These are phyloP conservation scores for Exophiala viscosa DNA, from an alignment of 2,329 filamentous ascomycete genomes.

Conservation along the genomic window DNA sequence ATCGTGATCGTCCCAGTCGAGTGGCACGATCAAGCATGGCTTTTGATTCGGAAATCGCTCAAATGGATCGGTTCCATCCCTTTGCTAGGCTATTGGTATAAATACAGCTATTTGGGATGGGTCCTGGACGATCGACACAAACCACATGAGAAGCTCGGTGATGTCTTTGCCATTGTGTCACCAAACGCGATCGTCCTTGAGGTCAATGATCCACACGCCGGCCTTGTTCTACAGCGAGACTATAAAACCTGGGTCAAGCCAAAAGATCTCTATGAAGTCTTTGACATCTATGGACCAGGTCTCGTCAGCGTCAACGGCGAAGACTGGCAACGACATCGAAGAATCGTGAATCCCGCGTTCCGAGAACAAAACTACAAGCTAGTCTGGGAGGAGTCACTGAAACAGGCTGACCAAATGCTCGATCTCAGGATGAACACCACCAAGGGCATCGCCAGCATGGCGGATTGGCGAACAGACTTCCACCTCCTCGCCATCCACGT, in stretches of 20 bases:
- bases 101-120: conserved; percentile 2
- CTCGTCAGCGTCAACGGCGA: conserved; percentile 3
- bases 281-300: neutral
- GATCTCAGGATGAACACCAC: neutral
- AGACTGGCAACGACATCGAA: conserved; percentile 41
- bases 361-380: conserved; percentile 40
- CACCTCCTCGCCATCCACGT: conserved; percentile 24
- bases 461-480: conserved; percentile 21
- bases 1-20: conserved; percentile 2
- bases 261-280: neutral
- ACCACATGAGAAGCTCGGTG: neutral
- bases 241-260: conserved; percentile 5
- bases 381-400: conserved; percentile 33
- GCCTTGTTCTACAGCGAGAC: neutral
- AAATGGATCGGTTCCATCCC: neutral
- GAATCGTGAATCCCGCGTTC: conserved; percentile 40
- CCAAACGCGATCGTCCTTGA: neutral
- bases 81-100: neutral
- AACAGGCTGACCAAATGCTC: neutral
- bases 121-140: neutral
- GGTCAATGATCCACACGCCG: neutral
- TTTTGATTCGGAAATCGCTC: neutral
- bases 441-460: neutral
- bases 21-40: conserved; percentile 2
- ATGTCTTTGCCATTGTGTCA: neutral